Conservation (phyloP, 768 basidiomycete species). For the Phaffia tasmanica region DNA sequence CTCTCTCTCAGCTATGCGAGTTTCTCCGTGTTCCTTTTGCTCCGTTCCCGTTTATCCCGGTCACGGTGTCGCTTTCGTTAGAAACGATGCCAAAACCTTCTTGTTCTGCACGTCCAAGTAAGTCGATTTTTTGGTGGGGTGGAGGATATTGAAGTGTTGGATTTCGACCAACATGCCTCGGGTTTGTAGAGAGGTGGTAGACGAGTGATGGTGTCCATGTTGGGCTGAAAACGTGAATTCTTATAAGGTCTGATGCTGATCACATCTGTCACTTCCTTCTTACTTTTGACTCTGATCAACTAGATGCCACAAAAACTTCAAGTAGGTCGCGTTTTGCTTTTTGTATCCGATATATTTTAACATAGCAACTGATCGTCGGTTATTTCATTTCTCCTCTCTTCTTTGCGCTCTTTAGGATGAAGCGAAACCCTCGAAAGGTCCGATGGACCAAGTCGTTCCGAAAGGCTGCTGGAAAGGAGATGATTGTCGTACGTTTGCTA, state of each 20-base stretch:
- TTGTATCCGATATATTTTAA: not conserved
- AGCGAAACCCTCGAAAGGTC: conserved; percentile 97
- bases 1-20: conserved; percentile 51
- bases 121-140: conserved; percentile 31
- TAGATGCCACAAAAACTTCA: conserved; percentile 99
- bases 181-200: too few relatives aligned
- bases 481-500: conserved; percentile 72
- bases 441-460: conserved; percentile 99
- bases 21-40: conserved; percentile 98
- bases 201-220: too few relatives aligned
- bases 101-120: conserved; percentile 96
- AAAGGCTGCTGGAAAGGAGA: conserved; percentile 97
- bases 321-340: conserved; percentile 46
- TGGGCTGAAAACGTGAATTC: too few relatives aligned
- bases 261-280: conserved; percentile 20
- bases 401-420: conserved; percentile 56
- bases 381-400: not conserved
- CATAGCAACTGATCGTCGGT: not conserved
- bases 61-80: conserved; percentile 89
- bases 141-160: not conserved
- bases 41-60: conserved; percentile 94
- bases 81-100: conserved; percentile 94
- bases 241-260: not conserved
- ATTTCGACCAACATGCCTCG: not conserved
- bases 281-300: conserved; percentile 3